Conservation (phyloP, 108 stramenopile genomes). For the Licmophora abbreviata region DNA sequence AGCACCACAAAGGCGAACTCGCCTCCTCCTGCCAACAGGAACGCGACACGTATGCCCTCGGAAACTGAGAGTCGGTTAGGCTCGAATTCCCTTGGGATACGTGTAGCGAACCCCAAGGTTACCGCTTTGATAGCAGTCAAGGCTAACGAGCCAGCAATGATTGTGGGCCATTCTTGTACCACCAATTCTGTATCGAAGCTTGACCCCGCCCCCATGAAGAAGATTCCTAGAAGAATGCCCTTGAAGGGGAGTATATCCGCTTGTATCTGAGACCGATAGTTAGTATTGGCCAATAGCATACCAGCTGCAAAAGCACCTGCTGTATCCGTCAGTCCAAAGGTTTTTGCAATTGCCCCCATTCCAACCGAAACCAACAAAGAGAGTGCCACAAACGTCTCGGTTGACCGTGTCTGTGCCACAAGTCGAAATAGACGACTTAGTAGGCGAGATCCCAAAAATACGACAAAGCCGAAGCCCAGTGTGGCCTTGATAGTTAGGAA, state of each 20-base stretch:
- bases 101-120: conserved; percentile 25
- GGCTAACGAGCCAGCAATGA: conserved; percentile 39
- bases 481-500: conserved; percentile 60
- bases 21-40: conserved; percentile 57
- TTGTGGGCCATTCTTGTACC: conserved; percentile 39
- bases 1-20: conserved; percentile 74
- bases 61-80: conserved; percentile 34
- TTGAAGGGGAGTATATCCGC: conserved; percentile 72
- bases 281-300: conserved; percentile 63
- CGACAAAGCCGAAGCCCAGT: conserved; percentile 52
- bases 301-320: conserved; percentile 80
- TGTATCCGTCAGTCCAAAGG: conserved; percentile 57
- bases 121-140: conserved; percentile 41
- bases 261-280: conserved; percentile 70
- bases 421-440: conserved; percentile 34
- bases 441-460: conserved; percentile 39
- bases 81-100: conserved; percentile 46
- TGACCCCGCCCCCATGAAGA: conserved; percentile 72
- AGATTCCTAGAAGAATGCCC: conserved; percentile 64
- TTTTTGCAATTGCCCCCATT: conserved; percentile 54
- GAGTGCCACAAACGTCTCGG: conserved; percentile 71
- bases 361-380: conserved; percentile 55
- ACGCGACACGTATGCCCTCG: conserved; percentile 44
- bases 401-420: conserved; percentile 46
- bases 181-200: conserved; percentile 50